Base-by-base conservation (phyloP, 1,284 basidiomycete species). In the Austropuccinia psidii region DNA sequence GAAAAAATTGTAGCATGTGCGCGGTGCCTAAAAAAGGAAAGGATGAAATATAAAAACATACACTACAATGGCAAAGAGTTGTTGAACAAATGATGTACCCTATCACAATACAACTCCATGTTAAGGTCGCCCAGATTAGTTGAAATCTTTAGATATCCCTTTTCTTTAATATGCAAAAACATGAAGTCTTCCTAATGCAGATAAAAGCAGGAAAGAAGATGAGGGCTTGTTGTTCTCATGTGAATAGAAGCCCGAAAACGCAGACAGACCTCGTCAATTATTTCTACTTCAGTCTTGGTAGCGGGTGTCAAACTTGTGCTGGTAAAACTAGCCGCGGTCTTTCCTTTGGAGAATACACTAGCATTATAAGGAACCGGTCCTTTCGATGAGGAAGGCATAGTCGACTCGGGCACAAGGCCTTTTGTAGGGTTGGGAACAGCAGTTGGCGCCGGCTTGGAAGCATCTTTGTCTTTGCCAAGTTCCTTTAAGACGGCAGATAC, bases 121-220 rank as follows among this genome's bases (percentile, higher is more conserved):
- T 98, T 97, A 72, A 98, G 83, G 68, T 89, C 88, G 17, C 93
- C 95, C 21, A 92, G 85, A 78, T 88, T 94, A 9, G 95, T 97
- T 61, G 91, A 86, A 55, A 98, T 88, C 6, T 91, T 90, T 41
- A 93, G 89, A 81, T 94, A 95, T 1, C 91, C 92, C 41, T 74
- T 68, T 43, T 68, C 68, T 62, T 67, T 65, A 17, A 73, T 69
- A 74, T 78, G 76, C 89, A 89, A 75, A 87, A 89, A 82, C 91
- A 93, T 70, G 89, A 89, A 55, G 90, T 86, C 79, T 93, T 94
- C 82, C 91, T 94, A 87, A 87, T 76, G 45, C 61, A 31, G 66
- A 41, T 61, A 61, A 35, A n/a, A n/a, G n/a, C n/a, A n/a, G n/a
- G n/a, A n/a, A n/a, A n/a, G n/a, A n/a, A n/a, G 41, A 33, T 2